phyloP scores from a whole-genome alignment of 495 filamentous ascomycete genomes.

The Penicillium atrosanguineum region DNA sequence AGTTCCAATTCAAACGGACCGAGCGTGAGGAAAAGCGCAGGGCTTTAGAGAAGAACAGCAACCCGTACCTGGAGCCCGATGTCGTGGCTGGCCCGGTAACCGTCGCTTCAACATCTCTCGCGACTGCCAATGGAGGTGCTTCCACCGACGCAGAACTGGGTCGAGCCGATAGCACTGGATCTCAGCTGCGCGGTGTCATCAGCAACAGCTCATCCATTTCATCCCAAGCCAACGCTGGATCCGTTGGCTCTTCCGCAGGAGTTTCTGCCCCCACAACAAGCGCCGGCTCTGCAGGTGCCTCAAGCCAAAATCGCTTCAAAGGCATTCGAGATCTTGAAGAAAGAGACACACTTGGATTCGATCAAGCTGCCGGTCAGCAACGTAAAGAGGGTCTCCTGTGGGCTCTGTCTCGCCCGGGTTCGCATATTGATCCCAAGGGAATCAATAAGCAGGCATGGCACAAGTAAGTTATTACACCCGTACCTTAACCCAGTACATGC shows the following conservation, averaged over 20 bases:
- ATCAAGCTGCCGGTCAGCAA: slow-evolving; percentile 49
- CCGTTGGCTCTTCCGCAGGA: slow-evolving; percentile 28
- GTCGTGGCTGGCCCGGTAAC: slow-evolving; percentile 25
- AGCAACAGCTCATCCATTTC: slow-evolving; percentile 49
- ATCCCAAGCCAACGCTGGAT: slow-evolving; percentile 41
- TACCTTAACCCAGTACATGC: slow-evolving; percentile 3
- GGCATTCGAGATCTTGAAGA: slow-evolving; percentile 90
- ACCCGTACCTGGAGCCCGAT: slow-evolving; percentile 77
- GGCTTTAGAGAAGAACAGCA: slow-evolving; percentile 82
- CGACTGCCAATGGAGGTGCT: slow-evolving; percentile 35
- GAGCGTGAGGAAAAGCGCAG: slow-evolving; percentile 93
- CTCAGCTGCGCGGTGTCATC: slow-evolving; percentile 53
- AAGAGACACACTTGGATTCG: slow-evolving; percentile 53
- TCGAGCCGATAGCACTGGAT: slow-evolving; percentile 70
- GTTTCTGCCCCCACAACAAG: slow-evolving; percentile 30
- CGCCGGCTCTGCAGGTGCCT: slow-evolving; percentile 36
- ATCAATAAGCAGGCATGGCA: slow-evolving; percentile 98
- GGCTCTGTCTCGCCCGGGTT: slow-evolving; percentile 89
- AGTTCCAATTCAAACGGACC: slow-evolving; percentile 88
- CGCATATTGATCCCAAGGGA: slow-evolving; percentile 90
- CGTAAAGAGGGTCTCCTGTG: slow-evolving; percentile 92
- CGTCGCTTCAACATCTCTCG: slow-evolving; percentile 22
- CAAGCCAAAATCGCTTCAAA: slow-evolving; percentile 68
- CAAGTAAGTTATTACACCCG: slow-evolving; percentile 65
- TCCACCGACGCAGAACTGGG: slow-evolving; percentile 64